Conservation (phyloP, 352 stramenopile genomes). For the Pythium volutum region DNA sequence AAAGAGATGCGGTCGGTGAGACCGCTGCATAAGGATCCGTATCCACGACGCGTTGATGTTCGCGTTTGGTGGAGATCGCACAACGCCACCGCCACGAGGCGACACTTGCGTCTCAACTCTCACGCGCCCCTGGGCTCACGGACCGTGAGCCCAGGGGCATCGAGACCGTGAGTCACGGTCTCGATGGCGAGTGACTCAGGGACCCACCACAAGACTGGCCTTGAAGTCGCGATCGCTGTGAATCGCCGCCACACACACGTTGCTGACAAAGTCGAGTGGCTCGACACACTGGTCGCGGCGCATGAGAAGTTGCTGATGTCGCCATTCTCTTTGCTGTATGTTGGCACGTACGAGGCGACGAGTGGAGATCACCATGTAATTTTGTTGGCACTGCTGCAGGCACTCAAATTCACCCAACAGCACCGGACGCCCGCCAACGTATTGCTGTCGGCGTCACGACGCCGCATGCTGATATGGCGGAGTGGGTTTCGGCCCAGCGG, state of each 20-base stretch:
- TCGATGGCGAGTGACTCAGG: neutral
- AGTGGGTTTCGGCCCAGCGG: slow-evolving; percentile 15
- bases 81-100: no score
- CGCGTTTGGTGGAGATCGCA: no score
- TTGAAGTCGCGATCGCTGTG: slow-evolving; percentile 15
- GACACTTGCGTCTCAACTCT: slow-evolving; percentile 11
- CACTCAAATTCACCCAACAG: no score
- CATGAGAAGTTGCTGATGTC: slow-evolving; percentile 22
- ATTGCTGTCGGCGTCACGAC: slow-evolving; percentile 16
- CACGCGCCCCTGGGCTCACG: neutral
- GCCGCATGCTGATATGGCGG: slow-evolving; percentile 22
- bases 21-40: no score
- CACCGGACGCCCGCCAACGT: slow-evolving; percentile 21
- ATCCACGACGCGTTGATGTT: no score
- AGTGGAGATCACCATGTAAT: neutral
- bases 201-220: neutral
- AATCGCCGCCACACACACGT: neutral
- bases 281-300: slow-evolving; percentile 10
- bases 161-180: neutral
- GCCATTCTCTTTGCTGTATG: slow-evolving; percentile 24
- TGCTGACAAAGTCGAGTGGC: slow-evolving; percentile 1
- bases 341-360: slow-evolving; percentile 8
- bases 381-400: no score
- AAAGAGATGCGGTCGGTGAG: no score
- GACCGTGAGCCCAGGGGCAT: slow-evolving; percentile 9